Evolutionary conservation across 495 filamentous ascomycete species (phyloP).

Genomic region (Glutinoglossum americanum): DNA sequence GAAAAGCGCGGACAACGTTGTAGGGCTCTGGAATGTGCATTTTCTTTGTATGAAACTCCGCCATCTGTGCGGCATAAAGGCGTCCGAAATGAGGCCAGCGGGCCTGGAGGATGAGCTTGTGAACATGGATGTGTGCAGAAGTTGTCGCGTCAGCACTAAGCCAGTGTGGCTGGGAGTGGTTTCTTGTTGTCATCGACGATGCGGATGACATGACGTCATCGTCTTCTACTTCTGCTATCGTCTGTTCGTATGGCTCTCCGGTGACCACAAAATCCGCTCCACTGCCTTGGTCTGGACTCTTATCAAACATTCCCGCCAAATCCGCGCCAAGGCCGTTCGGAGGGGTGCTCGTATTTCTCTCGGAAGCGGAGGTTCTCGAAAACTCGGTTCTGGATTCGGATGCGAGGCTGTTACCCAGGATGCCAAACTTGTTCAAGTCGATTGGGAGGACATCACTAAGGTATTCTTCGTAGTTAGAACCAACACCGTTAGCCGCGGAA

Average conservation of each 20-base stretch:
- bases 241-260: constrained; percentile 45
- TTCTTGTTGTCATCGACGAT: constrained; percentile 14
- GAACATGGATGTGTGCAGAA: constrained; percentile 77
- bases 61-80: constrained; percentile 80
- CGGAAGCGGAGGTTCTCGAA: constrained; percentile 26
- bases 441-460: constrained; percentile 84
- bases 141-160: constrained; percentile 39
- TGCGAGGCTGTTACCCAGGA: constrained; percentile 57
- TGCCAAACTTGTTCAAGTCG: constrained; percentile 65
- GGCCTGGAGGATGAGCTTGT: constrained; percentile 78
- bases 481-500: constrained; percentile 24
- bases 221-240: constrained; percentile 18
- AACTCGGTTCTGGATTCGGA: constrained; percentile 23
- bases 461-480: constrained; percentile 55
- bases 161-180: constrained; percentile 30
- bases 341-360: constrained; percentile 24
- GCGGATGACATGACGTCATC: constrained; percentile 33
- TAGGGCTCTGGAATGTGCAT: constrained; percentile 98
- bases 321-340: constrained; percentile 54
- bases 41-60: constrained; percentile 83
- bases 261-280: constrained; percentile 75
- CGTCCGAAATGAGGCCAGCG: constrained; percentile 93
- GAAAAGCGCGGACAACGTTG: constrained; percentile 76
- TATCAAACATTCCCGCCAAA: constrained; percentile 66
- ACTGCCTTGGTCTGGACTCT: constrained; percentile 52